These are phyloP conservation scores for Irineochytrium annulatum DNA, from an alignment of 192 early-diverging fungal genomes.

Conservation along the genomic window DNA sequence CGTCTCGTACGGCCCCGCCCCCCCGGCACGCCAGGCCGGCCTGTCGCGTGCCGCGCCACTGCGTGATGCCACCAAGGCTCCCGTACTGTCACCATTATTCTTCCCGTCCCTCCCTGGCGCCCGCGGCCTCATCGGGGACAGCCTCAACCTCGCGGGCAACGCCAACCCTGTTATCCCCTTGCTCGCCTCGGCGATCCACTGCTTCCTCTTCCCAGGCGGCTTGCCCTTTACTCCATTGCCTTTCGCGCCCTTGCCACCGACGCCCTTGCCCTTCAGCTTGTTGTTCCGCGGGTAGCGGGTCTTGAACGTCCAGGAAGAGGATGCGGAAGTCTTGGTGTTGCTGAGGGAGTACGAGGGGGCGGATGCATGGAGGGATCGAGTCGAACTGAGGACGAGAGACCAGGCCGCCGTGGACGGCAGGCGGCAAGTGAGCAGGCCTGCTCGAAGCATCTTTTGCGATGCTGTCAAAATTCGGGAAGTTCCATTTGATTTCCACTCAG, in stretches of 20 bases:
- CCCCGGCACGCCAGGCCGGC: background rate
- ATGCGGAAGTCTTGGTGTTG: no score
- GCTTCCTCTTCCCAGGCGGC: no score
- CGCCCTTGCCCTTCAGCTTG: background rate
- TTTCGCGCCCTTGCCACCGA: slow-evolving; percentile 1
- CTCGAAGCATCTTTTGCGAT: no score
- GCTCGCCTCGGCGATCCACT: background rate
- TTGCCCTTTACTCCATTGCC: background rate
- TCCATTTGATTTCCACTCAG: no score
- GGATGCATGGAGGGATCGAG: no score
- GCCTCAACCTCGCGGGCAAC: background rate
- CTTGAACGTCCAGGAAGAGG: slow-evolving; percentile 17
- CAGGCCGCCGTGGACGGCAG: no score
- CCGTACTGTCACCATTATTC: background rate
- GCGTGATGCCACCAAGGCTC: background rate
- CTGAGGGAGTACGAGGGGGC: no score
- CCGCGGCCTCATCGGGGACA: background rate
- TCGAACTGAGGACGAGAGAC: no score
- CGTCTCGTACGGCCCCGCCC: background rate
- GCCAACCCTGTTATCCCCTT: background rate
- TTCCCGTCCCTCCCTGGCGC: background rate
- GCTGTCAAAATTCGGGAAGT: no score
- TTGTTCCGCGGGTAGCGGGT: slow-evolving; percentile 13
- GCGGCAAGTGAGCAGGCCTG: no score
- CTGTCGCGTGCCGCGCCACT: background rate